A percentile compares a stretch with the other conserved stretches of the same genome.
Conservation (phyloP, 192 early-diverging fungal species). For the Backusella australiensis region DNA sequence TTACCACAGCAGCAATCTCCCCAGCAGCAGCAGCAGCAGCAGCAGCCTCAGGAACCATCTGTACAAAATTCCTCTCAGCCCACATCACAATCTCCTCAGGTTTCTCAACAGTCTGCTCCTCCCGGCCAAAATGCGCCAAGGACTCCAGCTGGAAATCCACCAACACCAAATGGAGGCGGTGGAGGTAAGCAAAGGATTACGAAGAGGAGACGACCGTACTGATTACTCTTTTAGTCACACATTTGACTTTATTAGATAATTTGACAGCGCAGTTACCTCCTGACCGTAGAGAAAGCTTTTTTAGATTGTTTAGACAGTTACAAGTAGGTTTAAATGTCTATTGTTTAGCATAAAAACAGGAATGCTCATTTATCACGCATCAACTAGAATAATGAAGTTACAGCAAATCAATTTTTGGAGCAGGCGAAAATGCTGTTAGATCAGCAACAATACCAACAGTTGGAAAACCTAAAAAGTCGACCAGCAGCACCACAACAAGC, state of each 20-base stretch:
- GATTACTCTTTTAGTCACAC: not conserved
- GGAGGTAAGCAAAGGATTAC: not conserved
- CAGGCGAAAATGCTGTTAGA: conserved; percentile 36
- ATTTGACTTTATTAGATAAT: conserved; percentile 22
- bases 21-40: conserved; percentile 3
- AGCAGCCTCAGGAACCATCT: conserved; percentile 1
- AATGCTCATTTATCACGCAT: not conserved
- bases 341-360: not conserved
- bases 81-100: not conserved
- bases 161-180: not conserved
- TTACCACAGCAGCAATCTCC: not conserved
- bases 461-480: conserved; percentile 42
- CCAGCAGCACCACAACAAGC: not conserved
- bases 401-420: conserved; percentile 40
- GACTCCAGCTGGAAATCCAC: not conserved
- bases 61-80: not conserved
- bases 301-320: conserved; percentile 23
- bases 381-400: conserved; percentile 36
- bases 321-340: conserved; percentile 5
- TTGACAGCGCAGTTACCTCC: conserved; percentile 23
- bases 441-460: conserved; percentile 43
- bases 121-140: not conserved
- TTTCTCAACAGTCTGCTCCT: not conserved
- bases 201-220: not conserved
- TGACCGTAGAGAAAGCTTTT: conserved; percentile 25